These are phyloP conservation scores for Picochlorum costavermella DNA, from an alignment of 139 green algal species.

Conservation along the genomic window DNA sequence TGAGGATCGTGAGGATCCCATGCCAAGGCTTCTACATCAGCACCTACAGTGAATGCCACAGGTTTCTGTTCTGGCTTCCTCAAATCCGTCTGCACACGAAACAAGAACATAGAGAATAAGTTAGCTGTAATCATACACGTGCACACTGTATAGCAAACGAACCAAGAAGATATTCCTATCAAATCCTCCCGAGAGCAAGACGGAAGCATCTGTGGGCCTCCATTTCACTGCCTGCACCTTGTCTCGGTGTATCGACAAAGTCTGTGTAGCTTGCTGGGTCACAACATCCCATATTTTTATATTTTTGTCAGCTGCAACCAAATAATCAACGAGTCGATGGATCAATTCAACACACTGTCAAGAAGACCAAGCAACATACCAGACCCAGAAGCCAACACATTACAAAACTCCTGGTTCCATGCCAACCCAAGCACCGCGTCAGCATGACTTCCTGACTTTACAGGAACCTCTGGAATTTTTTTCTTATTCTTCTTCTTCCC, in stretches of 20 bases:
- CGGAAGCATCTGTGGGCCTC: slow-evolving; percentile 76
- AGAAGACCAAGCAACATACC: slow-evolving; percentile 11
- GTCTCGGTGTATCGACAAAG: slow-evolving; percentile 75
- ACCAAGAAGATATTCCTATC: slow-evolving; percentile 72
- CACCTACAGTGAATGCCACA: slow-evolving; percentile 51
- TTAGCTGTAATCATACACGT: slow-evolving; percentile 3
- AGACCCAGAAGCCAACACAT: slow-evolving; percentile 77
- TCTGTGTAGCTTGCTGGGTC: slow-evolving; percentile 50
- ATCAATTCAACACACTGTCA: background rate
- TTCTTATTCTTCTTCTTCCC: slow-evolving; percentile 32
- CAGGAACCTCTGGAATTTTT: slow-evolving; percentile 54
- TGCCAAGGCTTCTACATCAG: slow-evolving; percentile 80
- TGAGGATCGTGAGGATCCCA: slow-evolving; percentile 75
- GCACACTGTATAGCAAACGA: background rate
- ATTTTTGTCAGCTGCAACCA: slow-evolving; percentile 59
- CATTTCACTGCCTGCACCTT: slow-evolving; percentile 95
- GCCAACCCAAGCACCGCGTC: slow-evolving; percentile 81
- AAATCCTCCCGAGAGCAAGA: slow-evolving; percentile 84
- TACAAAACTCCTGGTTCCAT: slow-evolving; percentile 83
- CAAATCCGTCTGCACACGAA: slow-evolving; percentile 35
- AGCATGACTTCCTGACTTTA: slow-evolving; percentile 73
- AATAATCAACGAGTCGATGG: background rate
- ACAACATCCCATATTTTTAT: slow-evolving; percentile 85
- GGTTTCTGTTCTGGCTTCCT: slow-evolving; percentile 30
- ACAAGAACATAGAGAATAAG: background rate